Percentiles rank a stretch among this genome's conserved stretches.
These are phyloP conservation scores for Verticillium albo-atrum DNA, from an alignment of 2,329 filamentous ascomycete genomes.

Conservation along the genomic window DNA sequence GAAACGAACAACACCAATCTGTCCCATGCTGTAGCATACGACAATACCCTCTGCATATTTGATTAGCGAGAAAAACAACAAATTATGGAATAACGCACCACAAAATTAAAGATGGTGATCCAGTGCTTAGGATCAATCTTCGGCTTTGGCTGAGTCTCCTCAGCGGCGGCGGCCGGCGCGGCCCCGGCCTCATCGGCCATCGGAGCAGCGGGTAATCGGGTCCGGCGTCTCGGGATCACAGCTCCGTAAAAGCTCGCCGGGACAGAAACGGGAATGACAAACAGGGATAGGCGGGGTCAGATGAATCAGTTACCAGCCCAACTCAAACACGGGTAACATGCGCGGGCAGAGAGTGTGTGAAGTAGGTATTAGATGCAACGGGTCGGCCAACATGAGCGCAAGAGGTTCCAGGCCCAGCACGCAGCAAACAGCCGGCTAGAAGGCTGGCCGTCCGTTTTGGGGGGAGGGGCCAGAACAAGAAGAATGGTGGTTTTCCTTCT, in stretches of 20 bases:
- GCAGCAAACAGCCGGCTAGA: neutral
- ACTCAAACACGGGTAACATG: neutral
- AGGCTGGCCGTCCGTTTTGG: neutral
- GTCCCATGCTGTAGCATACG: slow-evolving; percentile 25
- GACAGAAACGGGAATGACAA: neutral
- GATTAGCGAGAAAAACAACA: neutral
- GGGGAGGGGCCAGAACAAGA: neutral
- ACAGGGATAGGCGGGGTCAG: neutral
- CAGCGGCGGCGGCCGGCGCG: neutral
- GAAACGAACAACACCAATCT: slow-evolving; percentile 22
- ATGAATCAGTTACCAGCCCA: neutral
- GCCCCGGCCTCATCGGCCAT: neutral
- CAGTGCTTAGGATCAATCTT: slow-evolving; percentile 4
- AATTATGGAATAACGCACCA: slow-evolving; percentile 3
- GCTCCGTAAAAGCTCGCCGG: neutral
- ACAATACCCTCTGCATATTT: slow-evolving; percentile 15
- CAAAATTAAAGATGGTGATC: slow-evolving; percentile 8
- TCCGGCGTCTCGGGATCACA: neutral
- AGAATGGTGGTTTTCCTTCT: neutral
- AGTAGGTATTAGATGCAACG: neutral
- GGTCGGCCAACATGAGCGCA: neutral
- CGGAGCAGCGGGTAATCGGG: neutral
- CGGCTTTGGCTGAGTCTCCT: neutral
- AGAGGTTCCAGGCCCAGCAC: neutral
- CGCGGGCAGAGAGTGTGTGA: neutral